Evolutionary conservation across 352 stramenopile species (phyloP), one percentile per base, ranked within the genome.

Genomic region (Phytophthora vignae): DNA sequence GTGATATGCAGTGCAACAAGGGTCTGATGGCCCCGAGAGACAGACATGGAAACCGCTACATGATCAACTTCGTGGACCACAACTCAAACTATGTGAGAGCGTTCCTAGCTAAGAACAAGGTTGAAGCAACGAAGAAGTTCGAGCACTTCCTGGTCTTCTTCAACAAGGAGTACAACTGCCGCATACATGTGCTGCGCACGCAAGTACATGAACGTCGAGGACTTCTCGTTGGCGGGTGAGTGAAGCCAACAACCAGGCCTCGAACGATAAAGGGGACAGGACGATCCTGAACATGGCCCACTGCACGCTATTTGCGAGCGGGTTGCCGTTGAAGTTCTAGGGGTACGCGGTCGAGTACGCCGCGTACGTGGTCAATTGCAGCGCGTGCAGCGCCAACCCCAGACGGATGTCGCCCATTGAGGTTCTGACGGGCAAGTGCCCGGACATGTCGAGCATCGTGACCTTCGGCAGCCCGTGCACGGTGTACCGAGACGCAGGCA

Each of bases 331-430:
- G 1, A 36, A 40, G 3, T 78, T 76, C 50, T 78, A 73, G 69
- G 58, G 63, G 1, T 33, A 77, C 12, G 70, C 75, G 0, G 71
- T 58, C 1, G 53, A 82, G 50, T 77, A 81, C 22, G 77, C 63
- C 0, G 40, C 56, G 4, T 78, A 77, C 46, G 31, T 84, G 0
- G 49, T 76, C 0, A 84, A 79, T n/a, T n/a, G 69, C 2, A 76
- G 60, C 36, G 48, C 73, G 10, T 74, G 53, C 2, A 61, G 21
- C 1, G 53, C 65, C 0, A 83, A 76, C 21, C 3, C 33, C 7
- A 19, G 31, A 1, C 54, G 62, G 17, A 21, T 19, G 33, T 63
- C 36, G 29, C 61, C 62, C 2, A 42, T 67, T 6, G 22, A 63
- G 38, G 19, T 76, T 2, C 25, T 71, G 19, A 71, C 69, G 4